These are phyloP conservation scores for Citropsis articulata DNA, from an alignment of 345 rosid genomes.

Conservation along the genomic window DNA sequence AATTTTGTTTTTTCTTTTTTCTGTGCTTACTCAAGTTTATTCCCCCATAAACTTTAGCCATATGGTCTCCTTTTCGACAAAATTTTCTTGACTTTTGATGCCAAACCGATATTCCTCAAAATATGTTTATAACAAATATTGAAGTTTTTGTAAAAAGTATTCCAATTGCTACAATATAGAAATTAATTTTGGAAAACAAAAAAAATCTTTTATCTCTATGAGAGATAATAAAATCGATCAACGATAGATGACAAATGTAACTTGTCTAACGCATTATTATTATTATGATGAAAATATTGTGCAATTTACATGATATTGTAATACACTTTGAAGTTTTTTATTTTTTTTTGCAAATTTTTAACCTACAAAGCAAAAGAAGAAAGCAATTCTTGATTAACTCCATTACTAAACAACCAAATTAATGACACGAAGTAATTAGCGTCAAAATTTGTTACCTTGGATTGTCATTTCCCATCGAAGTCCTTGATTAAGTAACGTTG, in stretches of 20 bases:
- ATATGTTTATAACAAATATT: neutral
- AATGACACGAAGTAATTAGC: neutral
- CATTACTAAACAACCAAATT: neutral
- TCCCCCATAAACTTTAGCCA: slow-evolving; percentile 7
- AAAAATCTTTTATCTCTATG: too few species aligned
- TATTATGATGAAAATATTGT: too few species aligned
- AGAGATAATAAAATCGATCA: too few species aligned
- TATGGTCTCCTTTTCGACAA: neutral
- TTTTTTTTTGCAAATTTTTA: too few species aligned
- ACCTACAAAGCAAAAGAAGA: too few species aligned
- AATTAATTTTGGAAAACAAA: neutral
- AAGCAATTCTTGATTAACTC: neutral
- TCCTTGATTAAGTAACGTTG: neutral
- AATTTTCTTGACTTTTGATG: too few species aligned
- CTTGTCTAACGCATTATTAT: too few species aligned
- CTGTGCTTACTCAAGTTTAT: neutral
- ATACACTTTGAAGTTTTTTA: too few species aligned
- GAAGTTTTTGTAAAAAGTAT: neutral
- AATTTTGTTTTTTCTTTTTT: neutral
- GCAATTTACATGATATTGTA: too few species aligned
- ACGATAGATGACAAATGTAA: too few species aligned
- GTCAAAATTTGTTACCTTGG: neutral
- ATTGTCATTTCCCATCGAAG: slow-evolving; percentile 16
- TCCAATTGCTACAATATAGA: neutral
- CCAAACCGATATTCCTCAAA: neutral